Conservation (phyloP, 2,329 filamentous ascomycete genomes). For the Colletotrichum tamarilloi region DNA sequence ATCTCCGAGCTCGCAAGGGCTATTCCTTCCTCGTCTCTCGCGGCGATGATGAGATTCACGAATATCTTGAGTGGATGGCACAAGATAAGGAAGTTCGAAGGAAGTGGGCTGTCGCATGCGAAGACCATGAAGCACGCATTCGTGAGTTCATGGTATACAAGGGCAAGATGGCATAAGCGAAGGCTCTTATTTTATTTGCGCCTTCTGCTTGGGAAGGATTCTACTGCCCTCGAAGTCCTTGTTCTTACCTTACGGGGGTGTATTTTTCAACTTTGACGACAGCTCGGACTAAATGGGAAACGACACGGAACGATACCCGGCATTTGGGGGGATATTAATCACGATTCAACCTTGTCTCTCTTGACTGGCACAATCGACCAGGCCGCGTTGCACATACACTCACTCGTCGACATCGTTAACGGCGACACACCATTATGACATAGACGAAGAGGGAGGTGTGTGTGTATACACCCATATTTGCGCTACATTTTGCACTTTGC, state of each 20-base stretch:
- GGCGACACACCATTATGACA: slow-evolving; percentile 5
- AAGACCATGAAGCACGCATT: slow-evolving; percentile 69
- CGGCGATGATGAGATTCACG: slow-evolving; percentile 59
- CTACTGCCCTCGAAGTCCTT: neutral
- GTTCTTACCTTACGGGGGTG: slow-evolving; percentile 2
- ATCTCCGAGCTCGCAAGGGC: slow-evolving; percentile 53
- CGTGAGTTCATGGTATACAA: slow-evolving; percentile 65
- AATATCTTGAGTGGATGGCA: slow-evolving; percentile 70
- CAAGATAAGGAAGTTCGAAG: slow-evolving; percentile 73
- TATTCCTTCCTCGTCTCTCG: slow-evolving; percentile 56
- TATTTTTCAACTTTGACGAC: slow-evolving; percentile 28
- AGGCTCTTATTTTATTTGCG: neutral
- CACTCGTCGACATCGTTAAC: neutral
- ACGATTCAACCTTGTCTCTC: slow-evolving; percentile 26
- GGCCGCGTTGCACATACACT: slow-evolving; percentile 28
- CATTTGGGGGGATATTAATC: slow-evolving; percentile 30
- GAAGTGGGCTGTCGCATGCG: slow-evolving; percentile 69
- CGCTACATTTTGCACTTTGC: slow-evolving; percentile 20
- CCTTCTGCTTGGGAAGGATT: neutral
- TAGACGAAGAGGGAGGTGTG: neutral
- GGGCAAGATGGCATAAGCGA: slow-evolving; percentile 53
- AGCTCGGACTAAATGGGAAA: slow-evolving; percentile 29
- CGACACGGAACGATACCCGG: slow-evolving; percentile 33
- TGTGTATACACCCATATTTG: slow-evolving; percentile 18
- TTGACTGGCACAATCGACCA: slow-evolving; percentile 8